A percentile compares a stretch with the other conserved stretches of the same genome.
These are phyloP conservation scores for Teratosphaeria pseudoeucalypti DNA, from an alignment of 2,329 filamentous ascomycete species.

Conservation along the genomic window DNA sequence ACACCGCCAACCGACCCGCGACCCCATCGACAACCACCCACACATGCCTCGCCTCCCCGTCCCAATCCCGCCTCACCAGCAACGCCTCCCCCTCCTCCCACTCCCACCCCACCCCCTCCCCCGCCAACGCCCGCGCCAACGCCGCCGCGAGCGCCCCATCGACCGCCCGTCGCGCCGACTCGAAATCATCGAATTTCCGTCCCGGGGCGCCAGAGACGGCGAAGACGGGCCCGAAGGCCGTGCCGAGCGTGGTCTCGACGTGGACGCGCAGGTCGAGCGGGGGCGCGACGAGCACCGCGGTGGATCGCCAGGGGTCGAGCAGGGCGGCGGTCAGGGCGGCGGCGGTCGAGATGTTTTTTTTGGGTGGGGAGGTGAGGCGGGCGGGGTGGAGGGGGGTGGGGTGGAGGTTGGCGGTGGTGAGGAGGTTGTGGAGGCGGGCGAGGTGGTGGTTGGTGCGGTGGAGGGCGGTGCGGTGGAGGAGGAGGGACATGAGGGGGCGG, in stretches of 20 bases:
- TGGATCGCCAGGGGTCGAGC: conserved; percentile 6
- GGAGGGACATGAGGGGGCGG: conserved; percentile 45
- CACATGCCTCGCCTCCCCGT: conserved; percentile 1
- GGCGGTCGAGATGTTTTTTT: conserved; percentile 2
- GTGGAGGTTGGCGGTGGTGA: conserved; percentile 14
- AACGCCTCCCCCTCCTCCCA: conserved; percentile 13
- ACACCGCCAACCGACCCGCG: conserved; percentile 3
- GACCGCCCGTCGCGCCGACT: conserved; percentile 3
- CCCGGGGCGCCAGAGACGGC: neutral
- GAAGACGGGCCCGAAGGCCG: conserved; percentile 18
- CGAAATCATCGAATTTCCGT: conserved; percentile 3
- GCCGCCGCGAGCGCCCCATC: conserved; percentile 7
- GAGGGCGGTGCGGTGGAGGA: conserved; percentile 38
- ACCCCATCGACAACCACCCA: conserved; percentile 8
- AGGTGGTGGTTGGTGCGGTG: conserved; percentile 28
- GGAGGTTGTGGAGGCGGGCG: conserved; percentile 1
- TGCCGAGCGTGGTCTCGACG: conserved; percentile 19
- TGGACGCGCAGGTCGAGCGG: conserved; percentile 1
- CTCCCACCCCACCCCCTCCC: conserved; percentile 11
- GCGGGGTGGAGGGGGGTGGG: conserved; percentile 2
- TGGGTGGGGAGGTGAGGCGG: conserved; percentile 3
- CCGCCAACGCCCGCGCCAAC: conserved; percentile 6
- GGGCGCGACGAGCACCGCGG: neutral
- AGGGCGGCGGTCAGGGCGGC: conserved; percentile 9
- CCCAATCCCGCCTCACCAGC: conserved; percentile 6